Conservation (phyloP, 2,329 filamentous ascomycete species). For the Fusarium armeniacum region DNA sequence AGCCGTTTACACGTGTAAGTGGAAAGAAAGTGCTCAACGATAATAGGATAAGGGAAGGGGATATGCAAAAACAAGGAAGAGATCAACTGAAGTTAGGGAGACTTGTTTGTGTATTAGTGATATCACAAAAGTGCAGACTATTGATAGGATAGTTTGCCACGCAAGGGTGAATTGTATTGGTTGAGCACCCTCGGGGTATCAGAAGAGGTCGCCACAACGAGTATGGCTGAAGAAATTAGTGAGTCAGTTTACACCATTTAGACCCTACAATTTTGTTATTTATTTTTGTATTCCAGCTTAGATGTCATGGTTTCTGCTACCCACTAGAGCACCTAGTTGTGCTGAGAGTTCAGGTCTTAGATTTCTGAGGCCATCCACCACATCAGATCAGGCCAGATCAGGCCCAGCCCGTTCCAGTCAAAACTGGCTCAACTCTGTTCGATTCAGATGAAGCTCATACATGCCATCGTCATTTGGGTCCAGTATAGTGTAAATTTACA, state of each 20-base stretch:
- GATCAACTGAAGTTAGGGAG: not conserved
- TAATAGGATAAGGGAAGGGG: not conserved
- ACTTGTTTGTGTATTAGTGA: constrained; percentile 19
- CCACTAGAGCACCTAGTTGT: not conserved
- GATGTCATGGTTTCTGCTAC: no score
- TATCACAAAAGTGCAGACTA: not conserved
- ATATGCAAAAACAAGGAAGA: not conserved
- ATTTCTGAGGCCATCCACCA: constrained; percentile 11
- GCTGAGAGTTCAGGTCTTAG: not conserved
- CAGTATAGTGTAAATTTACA: constrained; percentile 8
- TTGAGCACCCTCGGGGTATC: not conserved
- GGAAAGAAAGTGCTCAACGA: not conserved
- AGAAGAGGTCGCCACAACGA: no score
- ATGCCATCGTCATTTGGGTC: constrained; percentile 15
- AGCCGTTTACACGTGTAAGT: constrained; percentile 3
- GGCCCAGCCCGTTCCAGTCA: not conserved
- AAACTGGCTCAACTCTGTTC: constrained; percentile 3
- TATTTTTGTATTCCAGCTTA: no score
- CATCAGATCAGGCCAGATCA: constrained; percentile 7
- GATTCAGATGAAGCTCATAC: not conserved
- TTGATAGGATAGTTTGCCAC: constrained; percentile 1
- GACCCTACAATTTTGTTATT: no score
- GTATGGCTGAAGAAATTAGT: no score
- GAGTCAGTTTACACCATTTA: no score
- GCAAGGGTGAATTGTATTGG: not conserved